Base-by-base conservation (phyloP, 805 yeast genomes). In the Blastobotrys robertii region DNA sequence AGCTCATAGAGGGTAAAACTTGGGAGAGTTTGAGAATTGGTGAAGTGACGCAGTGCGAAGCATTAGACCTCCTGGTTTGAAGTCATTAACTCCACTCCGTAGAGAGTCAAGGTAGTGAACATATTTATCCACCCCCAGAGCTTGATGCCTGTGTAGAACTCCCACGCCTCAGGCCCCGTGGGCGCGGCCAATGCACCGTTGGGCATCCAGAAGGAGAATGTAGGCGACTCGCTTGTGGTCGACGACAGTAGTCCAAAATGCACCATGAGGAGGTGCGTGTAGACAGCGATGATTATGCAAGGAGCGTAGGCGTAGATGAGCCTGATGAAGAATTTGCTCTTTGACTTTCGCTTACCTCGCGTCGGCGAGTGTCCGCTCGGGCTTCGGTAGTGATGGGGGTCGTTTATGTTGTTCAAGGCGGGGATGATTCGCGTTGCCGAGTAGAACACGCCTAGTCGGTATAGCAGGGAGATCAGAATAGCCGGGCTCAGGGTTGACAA, bases 51-150 rank as follows among this genome's bases (percentile, higher is more conserved):
- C n/a, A n/a, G n/a, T n/a, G n/a, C n/a, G n/a, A n/a, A n/a, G 25
- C 25, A 19, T 19, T 6, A 19, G 25, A 19, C 25, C 25, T 42
- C 44, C 35, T 43, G 38, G 37, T 46, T 37, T 38, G 61, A 59
- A 38, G 52, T 51, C 14, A 78, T 62, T 46, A 90, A 67, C 64
- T 90, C 98, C 38, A 83, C 68, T 28, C 81, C 79, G 62, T 90
- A 90, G 22, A 92, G 68, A n/a, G 77, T 66, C 44, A 92, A 65
- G 8, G 94, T 83, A 42, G 81, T 73, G 51, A 81, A 78, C 68
- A 90, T 84, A 59, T 90, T 90, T 45, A 84, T 75, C 97, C 97
- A 90, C 55, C 88, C 85, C 97, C 98, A 90, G n/a, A 34, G n/a
- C 25, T 19, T 19, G 25, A 19, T 19, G 4, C 25, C 25, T 4